A percentile compares a stretch with the other conserved stretches of the same genome.
Evolutionary conservation across 768 basidiomycete genomes (phyloP).

Genomic region (Pleurotus djamor): DNA sequence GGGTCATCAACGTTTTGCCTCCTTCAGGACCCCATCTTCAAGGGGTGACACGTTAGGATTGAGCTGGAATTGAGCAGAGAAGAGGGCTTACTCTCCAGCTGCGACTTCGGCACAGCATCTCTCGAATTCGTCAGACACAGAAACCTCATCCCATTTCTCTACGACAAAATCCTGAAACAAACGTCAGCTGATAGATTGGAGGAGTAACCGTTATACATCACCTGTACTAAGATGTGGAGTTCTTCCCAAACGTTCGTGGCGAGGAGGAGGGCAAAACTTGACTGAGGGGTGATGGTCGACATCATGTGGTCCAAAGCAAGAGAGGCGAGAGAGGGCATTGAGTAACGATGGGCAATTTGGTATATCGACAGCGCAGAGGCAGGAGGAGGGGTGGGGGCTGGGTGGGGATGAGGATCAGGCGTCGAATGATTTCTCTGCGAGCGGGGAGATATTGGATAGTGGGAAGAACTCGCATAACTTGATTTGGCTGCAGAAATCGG

Average conservation of each 20-base stretch:
- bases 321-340: conserved; percentile 59
- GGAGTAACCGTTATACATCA: conserved; percentile 18
- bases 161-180: conserved; percentile 66
- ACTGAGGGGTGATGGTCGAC: conserved; percentile 61
- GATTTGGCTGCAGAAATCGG: conserved; percentile 29
- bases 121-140: conserved; percentile 62
- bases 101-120: conserved; percentile 70
- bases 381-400: conserved; percentile 56
- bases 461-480: conserved; percentile 29
- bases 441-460: conserved; percentile 49
- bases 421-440: conserved; percentile 36
- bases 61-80: not conserved
- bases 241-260: conserved; percentile 72
- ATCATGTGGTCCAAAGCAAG: conserved; percentile 76
- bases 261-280: conserved; percentile 66
- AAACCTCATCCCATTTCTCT: conserved; percentile 74
- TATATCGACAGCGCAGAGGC: conserved; percentile 77
- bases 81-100: conserved; percentile 60
- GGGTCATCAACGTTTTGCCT: conserved; percentile 62
- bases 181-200: conserved; percentile 7
- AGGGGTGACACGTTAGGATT: conserved; percentile 2
- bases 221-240: conserved; percentile 58
- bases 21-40: conserved; percentile 70
- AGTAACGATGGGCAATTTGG: conserved; percentile 75
- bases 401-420: conserved; percentile 72